Percentiles rank a stretch among this genome's conserved stretches.
phyloP scores from a whole-genome alignment of 192 early-diverging fungal genomes.

The Coemansia sp. region DNA sequence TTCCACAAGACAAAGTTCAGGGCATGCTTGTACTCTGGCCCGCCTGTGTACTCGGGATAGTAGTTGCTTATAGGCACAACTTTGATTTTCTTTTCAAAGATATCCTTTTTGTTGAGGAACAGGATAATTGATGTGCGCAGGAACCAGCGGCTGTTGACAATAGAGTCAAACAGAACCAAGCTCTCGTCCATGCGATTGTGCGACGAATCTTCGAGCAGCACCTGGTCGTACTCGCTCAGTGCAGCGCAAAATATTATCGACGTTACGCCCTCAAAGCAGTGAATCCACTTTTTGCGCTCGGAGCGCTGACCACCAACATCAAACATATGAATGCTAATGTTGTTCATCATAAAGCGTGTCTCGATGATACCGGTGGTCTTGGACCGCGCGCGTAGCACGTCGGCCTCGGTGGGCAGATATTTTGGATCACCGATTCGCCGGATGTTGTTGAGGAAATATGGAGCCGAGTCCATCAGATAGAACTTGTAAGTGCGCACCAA shows the following conservation, averaged over 20 bases:
- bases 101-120: conserved; percentile 92
- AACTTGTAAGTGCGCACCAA: conserved; percentile 77
- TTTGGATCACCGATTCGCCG: conserved; percentile 77
- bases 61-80: conserved; percentile 73
- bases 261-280: conserved; percentile 98
- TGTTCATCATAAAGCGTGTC: conserved; percentile 88
- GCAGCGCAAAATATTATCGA: conserved; percentile 95
- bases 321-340: conserved; percentile 91
- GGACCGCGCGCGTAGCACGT: conserved; percentile 92
- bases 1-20: conserved; percentile 85
- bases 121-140: conserved; percentile 86
- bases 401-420: conserved; percentile 89
- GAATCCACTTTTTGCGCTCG: conserved; percentile 99
- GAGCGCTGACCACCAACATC: conserved; percentile 99
- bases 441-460: conserved; percentile 91
- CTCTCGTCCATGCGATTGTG: conserved; percentile 93
- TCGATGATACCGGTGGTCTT: conserved; percentile 98
- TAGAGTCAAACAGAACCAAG: conserved; percentile 84
- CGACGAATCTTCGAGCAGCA: conserved; percentile 77
- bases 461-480: conserved; percentile 89
- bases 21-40: conserved; percentile 75
- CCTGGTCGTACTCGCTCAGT: conserved; percentile 91
- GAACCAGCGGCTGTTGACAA: conserved; percentile 93
- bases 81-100: conserved; percentile 79
- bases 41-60: conserved; percentile 85